Evolutionary conservation across 129 eudicot genomes (phyloP), one percentile per base, ranked within the genome.

Genomic region (Silybum marianum): DNA sequence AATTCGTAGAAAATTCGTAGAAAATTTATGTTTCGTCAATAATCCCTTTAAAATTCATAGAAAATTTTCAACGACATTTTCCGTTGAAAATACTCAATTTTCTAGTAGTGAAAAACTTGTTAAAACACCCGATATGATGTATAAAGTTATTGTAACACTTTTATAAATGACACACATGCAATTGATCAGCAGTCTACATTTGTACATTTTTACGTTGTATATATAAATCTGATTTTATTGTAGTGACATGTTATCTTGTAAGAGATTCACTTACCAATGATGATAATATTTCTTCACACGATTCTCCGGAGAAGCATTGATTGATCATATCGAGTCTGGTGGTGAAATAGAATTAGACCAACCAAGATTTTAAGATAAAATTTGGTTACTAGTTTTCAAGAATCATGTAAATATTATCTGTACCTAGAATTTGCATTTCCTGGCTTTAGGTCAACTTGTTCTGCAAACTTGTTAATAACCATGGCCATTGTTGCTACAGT

Each of bases 251-350:
- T 23, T 4, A 26, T 18, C 5, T 26, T 25, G 14, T 21, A 51
- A 62, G 26, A 18, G 26, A 18, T 19, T 6, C 51, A 36, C 77
- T 26, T 82, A 88, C 91, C 83, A 88, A 32, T 6, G 89, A 82
- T 68, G 76, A 69, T 60, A 88, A 30, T 83, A 88, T 88, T 23
- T 88, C 87, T 88, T 88, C 91, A 72, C 83, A 80, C 6, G 91
- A 82, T 19, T 68, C 75, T 58, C 66, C 51, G 0, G 84, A 85
- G 72, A 85, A 88, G 79, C 87, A 82, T 74, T 83, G 60, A 58
- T 85, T 85, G 84, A 88, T 83, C 21, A 67, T 80, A 9, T 83
- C 78, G 78, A 88, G 83, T 46, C 91, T 88, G 72, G 38, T 88
- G 72, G 26, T 21, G 72, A 38, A 38, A 34, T 30, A 36, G 21